A percentile compares a stretch with the other conserved stretches of the same genome.
Conservation (phyloP, 805 yeast species). For the Sungouiella thailandica region DNA sequence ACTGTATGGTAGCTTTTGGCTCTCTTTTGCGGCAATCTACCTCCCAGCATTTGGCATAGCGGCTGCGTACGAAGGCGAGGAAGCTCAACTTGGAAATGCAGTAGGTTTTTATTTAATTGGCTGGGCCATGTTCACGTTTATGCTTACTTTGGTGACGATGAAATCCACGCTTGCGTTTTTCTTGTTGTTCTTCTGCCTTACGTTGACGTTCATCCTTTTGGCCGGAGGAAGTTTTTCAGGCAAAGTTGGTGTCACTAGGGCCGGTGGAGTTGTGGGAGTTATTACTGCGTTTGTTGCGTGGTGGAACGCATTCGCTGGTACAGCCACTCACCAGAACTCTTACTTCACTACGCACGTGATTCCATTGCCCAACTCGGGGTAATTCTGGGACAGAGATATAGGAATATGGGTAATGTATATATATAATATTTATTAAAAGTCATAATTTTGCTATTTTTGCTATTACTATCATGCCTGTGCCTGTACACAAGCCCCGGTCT, state of each 20-base stretch:
- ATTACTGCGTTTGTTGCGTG: conserved; percentile 53
- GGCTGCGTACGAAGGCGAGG: conserved; percentile 33
- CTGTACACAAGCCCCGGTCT: no score
- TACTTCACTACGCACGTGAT: conserved; percentile 49
- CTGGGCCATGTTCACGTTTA: conserved; percentile 60
- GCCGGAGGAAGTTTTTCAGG: conserved; percentile 48
- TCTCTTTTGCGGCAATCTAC: conserved; percentile 3
- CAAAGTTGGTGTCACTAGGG: conserved; percentile 38
- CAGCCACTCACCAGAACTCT: conserved; percentile 54
- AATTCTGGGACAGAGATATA: no score
- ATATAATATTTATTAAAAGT: no score
- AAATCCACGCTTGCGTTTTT: conserved; percentile 65
- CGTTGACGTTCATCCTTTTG: conserved; percentile 51
- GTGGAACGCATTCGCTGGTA: conserved; percentile 61
- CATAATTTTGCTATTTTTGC: no score
- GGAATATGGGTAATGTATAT: no score
- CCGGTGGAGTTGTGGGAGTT: conserved; percentile 61
- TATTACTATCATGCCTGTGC: no score
- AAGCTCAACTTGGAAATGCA: conserved; percentile 40
- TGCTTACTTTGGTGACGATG: conserved; percentile 49
- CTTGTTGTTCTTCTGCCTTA: conserved; percentile 47
- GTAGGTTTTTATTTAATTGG: conserved; percentile 56
- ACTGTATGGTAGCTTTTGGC: conserved; percentile 30
- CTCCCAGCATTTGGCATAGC: conserved; percentile 4
- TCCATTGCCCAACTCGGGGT: conserved; percentile 37